Evolutionary conservation across 768 basidiomycete species (phyloP), one percentile per base, ranked within the genome.

Genomic region (Kwoniella sp.): DNA sequence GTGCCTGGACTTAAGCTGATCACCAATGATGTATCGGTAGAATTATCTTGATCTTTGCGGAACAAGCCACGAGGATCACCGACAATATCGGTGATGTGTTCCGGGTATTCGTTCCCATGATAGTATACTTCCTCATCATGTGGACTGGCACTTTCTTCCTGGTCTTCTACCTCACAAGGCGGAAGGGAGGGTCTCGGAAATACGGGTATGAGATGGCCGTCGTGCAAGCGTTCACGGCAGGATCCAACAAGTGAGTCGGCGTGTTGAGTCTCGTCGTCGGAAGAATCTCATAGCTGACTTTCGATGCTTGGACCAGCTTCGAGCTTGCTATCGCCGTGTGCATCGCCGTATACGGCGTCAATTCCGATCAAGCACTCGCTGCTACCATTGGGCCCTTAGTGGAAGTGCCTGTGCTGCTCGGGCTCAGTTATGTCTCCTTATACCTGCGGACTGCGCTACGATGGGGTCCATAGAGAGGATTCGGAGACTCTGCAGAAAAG

Each of bases 321-420:
- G 90, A 92, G 82, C 84, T 92, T 0, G 90, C 91, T 0, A 93
- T 93, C 58, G 91, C 92, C 0, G 88, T 92, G 0, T 85, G 87
- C 2, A 88, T 91, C 47, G 87, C 89, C 0, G 86, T 88, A 0
- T 93, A 87, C 78, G 91, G 92, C 2, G 86, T 89, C 4, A 84
- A 86, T 4, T 90, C 89, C 0, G 87, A 89, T 60, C 88, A 93
- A 80, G 90, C 89, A 0, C 83, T 93, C 0, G 91, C 91, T 0
- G 90, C 90, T 0, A 91, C 90, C 5, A 80, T 81, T 57, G 80
- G 79, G 29, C 78, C 77, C 0, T 61, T 79, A 1, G 77, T 81
- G 29, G 81, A 82, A 65, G 91, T 93, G 0, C 91, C 90, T 0
- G 89, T 91, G 1, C 80, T 92, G 51, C 84, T 92, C 15, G 82